Conservation (phyloP, 1,284 basidiomycete genomes). For the Marasmius tenuissimus region DNA sequence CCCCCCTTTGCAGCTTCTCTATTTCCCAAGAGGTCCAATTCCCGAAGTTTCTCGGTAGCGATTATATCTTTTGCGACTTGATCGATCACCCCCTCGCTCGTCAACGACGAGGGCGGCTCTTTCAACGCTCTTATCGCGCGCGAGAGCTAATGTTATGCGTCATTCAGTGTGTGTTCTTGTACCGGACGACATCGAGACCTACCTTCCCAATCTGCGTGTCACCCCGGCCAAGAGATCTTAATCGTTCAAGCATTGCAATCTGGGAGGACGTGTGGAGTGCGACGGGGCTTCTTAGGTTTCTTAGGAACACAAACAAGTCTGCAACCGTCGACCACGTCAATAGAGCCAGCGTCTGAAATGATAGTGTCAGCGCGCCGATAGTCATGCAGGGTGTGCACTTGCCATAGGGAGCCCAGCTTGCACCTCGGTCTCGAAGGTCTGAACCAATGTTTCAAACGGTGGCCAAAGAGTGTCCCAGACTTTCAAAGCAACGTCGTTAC, state of each 20-base stretch:
- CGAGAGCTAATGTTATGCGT: conserved; percentile 37
- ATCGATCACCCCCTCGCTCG: conserved; percentile 43
- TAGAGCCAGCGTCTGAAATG: conserved; percentile 50
- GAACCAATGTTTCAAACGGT: conserved; percentile 56
- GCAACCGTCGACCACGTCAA: conserved; percentile 60
- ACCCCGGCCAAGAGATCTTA: conserved; percentile 43
- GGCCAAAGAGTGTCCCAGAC: conserved; percentile 79
- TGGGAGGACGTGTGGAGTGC: conserved; percentile 53
- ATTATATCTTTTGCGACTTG: conserved; percentile 59
- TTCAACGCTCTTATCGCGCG: conserved; percentile 50
- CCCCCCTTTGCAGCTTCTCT: conserved; percentile 28
- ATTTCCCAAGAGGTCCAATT: conserved; percentile 34
- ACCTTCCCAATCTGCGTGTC: conserved; percentile 54
- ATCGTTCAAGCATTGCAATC: conserved; percentile 45
- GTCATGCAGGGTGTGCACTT: conserved; percentile 18
- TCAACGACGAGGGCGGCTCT: conserved; percentile 46
- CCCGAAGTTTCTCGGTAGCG: conserved; percentile 62
- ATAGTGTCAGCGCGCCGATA: neutral
- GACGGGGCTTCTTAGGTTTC: conserved; percentile 52
- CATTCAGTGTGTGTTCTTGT: neutral
- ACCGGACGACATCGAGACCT: conserved; percentile 8
- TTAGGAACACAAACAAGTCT: conserved; percentile 64
- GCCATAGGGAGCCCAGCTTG: conserved; percentile 49
- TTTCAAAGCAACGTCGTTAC: conserved; percentile 36
- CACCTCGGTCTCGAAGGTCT: conserved; percentile 46